Conservation (phyloP, 2,329 filamentous ascomycete species). For the Fusarium drepaniforme region DNA sequence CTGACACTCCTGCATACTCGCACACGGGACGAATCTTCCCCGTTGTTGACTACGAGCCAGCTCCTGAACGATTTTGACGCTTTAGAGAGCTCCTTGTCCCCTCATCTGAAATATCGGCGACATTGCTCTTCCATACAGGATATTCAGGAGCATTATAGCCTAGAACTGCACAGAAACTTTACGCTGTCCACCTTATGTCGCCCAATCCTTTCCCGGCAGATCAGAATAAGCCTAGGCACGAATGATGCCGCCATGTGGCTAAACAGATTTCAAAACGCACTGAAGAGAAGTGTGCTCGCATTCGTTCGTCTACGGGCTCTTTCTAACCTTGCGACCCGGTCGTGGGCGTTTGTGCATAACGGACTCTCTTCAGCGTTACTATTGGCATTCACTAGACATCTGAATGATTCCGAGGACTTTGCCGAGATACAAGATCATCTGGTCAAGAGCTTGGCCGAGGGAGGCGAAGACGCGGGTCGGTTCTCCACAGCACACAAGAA, state of each 20-base stretch:
- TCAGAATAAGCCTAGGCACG: background rate
- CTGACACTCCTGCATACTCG: background rate
- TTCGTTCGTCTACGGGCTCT: slow-evolving; percentile 27
- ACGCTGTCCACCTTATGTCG: slow-evolving; percentile 27
- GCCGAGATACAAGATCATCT: slow-evolving; percentile 31
- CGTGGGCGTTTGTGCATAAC: slow-evolving; percentile 38
- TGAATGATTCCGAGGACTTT: slow-evolving; percentile 8
- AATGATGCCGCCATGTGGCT: background rate
- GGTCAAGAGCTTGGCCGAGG: slow-evolving; percentile 16
- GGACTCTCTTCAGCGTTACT: slow-evolving; percentile 32
- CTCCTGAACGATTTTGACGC: slow-evolving; percentile 10
- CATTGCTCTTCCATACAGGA: slow-evolving; percentile 25
- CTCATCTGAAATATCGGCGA: background rate
- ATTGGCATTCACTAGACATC: slow-evolving; percentile 27
- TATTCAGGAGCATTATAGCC: slow-evolving; percentile 23
- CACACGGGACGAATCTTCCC: background rate
- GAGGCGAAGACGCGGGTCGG: slow-evolving; percentile 7
- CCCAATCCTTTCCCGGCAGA: slow-evolving; percentile 12
- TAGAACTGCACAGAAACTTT: slow-evolving; percentile 26
- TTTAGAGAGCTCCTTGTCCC: slow-evolving; percentile 6
- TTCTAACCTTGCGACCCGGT: slow-evolving; percentile 25
- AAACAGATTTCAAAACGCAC: slow-evolving; percentile 8
- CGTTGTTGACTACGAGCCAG: background rate
- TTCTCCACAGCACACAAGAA: slow-evolving; percentile 31
- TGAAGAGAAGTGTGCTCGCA: slow-evolving; percentile 18